Evolutionary conservation across 116 monocot species (phyloP), one percentile per base, ranked within the genome.

Genomic region (Cymodocea nodosa): DNA sequence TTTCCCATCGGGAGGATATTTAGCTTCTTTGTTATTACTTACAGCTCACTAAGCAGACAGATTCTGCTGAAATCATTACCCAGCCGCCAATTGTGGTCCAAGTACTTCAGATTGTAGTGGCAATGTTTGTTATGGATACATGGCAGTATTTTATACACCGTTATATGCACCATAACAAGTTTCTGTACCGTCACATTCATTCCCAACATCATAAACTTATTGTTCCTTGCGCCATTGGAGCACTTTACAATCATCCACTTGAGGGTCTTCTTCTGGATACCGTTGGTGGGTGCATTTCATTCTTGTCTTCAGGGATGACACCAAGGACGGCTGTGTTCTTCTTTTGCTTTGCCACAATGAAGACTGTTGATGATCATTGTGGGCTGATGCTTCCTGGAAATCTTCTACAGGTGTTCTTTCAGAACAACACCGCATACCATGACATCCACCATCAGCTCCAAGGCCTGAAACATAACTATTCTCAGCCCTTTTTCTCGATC

Each of bases 361-460:
- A 94, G 67, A 82, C 86, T 0, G 69, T 94, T 0, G 94, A 89
- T 12, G 89, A 89, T 63, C 89, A 94, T 54, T 94, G 89, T 12
- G 87, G 89, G 23, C 76, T 94, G 15, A 84, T 84, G 78, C 51
- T 94, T 13, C 87, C 89, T 0, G 71, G 80, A 2, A 94, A 89
- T 16, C 69, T 84, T n/a, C 76, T 94, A 50, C 94, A 94, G 61
- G 23, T 82, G 17, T 53, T 84, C 24, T 89, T 94, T 50, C 70
- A 78, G 70, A 89, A 94, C 68, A 89, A 94, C 60, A 84, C 86
- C 1, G 94, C 89, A 5, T 87, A 87, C 52, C 89, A 89, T 82
- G 89, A 93, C 53, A 72, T 93, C 36, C 93, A 89, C 69, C 89
- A 89, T 56, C 93, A 93, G 73, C 82, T 89, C 25, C 86, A 86